Conservation (phyloP, 495 filamentous ascomycete species). For the Extremus antarcticus region DNA sequence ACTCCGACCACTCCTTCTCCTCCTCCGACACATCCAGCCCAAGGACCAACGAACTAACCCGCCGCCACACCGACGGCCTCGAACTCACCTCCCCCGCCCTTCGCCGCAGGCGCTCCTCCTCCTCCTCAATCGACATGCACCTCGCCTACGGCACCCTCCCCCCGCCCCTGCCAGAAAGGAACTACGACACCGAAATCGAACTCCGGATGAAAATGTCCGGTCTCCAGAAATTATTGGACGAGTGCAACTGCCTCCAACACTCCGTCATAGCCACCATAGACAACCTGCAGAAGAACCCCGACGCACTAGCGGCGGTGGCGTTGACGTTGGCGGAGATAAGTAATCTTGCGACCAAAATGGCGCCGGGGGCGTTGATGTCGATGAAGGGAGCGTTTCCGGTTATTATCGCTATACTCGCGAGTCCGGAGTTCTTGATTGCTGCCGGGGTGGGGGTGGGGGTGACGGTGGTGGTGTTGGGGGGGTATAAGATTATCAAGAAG, state of each 20-base stretch:
- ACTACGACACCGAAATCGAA: conserved; percentile 42
- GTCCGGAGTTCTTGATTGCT: conserved; percentile 87
- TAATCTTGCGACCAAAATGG: conserved; percentile 70
- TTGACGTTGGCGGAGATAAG: conserved; percentile 87
- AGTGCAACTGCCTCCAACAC: conserved; percentile 79
- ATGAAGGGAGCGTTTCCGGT: conserved; percentile 72
- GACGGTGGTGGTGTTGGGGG: conserved; percentile 87
- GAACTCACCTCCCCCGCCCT: conserved; percentile 12
- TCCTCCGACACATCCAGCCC: conserved; percentile 4
- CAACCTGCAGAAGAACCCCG: conserved; percentile 80
- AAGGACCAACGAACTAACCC: conserved; percentile 21
- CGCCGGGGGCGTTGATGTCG: conserved; percentile 59
- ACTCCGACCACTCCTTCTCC: neutral
- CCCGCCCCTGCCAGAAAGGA: conserved; percentile 35
- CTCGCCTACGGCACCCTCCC: conserved; percentile 71
- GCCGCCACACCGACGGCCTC: conserved; percentile 26
- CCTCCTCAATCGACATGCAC: conserved; percentile 69
- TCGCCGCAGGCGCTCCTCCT: conserved; percentile 31
- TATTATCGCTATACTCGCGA: conserved; percentile 75
- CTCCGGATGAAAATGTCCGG: conserved; percentile 54
- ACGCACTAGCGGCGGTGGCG: conserved; percentile 89
- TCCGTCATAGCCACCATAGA: conserved; percentile 72
- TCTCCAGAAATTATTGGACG: conserved; percentile 63
- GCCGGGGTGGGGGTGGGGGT: conserved; percentile 79
- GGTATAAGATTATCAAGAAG: conserved; percentile 92